Evolutionary conservation across 805 yeast genomes (phyloP).

Genomic region (Cyberlindnera petersonii): DNA sequence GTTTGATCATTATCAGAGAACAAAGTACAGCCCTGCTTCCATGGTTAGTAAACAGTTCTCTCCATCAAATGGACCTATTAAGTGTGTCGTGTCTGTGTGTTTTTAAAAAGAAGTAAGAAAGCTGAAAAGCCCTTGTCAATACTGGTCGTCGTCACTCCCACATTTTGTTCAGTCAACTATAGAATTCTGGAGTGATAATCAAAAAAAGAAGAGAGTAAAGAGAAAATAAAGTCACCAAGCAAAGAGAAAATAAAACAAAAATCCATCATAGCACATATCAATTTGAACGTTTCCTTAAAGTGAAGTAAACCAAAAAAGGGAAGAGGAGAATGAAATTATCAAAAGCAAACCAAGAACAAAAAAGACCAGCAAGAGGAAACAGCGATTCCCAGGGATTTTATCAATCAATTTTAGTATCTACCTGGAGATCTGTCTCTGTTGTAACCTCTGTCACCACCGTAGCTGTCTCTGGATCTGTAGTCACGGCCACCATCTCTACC

Average conservation of each 20-base stretch:
- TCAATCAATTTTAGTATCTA: slow-evolving; percentile 64
- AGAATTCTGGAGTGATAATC: slow-evolving; percentile 4
- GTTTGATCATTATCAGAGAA: too few relatives aligned
- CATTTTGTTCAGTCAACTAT: slow-evolving; percentile 18
- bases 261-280: background rate
- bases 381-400: too few relatives aligned
- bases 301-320: background rate
- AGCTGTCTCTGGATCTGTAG: slow-evolving; percentile 35
- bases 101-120: too few relatives aligned
- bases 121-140: too few relatives aligned
- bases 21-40: too few relatives aligned
- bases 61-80: too few relatives aligned
- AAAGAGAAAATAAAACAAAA: background rate
- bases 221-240: background rate
- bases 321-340: background rate
- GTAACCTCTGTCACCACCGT: slow-evolving; percentile 37
- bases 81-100: too few relatives aligned
- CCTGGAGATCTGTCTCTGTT: slow-evolving; percentile 75
- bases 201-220: background rate
- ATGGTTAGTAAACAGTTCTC: too few relatives aligned
- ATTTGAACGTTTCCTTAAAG: too few relatives aligned
- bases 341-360: background rate
- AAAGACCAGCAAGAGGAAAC: background rate
- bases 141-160: slow-evolving; percentile 11
- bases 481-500: slow-evolving; percentile 40